These are phyloP conservation scores for Haplosporangium gracile DNA, from an alignment of 192 early-diverging fungal species.

Conservation along the genomic window DNA sequence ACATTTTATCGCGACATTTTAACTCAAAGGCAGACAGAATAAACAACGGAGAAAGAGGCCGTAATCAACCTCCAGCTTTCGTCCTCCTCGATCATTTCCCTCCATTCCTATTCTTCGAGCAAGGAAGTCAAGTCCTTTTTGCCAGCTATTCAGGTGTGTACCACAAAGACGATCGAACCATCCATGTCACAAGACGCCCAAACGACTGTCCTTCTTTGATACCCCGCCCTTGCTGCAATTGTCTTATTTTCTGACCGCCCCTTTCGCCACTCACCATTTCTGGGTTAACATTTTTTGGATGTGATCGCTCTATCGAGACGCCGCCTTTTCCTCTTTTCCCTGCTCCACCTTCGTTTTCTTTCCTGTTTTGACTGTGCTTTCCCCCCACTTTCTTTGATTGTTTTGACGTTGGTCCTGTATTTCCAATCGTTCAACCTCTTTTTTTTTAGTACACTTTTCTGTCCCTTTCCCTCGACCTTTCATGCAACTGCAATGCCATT, in stretches of 20 bases:
- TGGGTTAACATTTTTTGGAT: background rate
- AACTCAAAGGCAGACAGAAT: background rate
- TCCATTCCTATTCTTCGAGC: background rate
- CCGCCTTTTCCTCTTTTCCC: background rate
- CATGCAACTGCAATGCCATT: background rate
- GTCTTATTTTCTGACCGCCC: background rate
- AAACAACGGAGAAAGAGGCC: background rate
- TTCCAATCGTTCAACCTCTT: background rate
- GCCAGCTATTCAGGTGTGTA: background rate
- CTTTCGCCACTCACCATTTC: background rate
- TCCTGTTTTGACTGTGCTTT: background rate
- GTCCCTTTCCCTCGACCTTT: background rate
- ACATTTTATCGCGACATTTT: background rate
- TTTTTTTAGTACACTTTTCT: background rate
- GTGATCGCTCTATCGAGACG: background rate
- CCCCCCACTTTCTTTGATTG: background rate
- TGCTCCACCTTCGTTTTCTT: background rate
- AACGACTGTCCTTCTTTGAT: background rate
- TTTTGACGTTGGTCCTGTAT: background rate
- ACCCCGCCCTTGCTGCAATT: background rate
- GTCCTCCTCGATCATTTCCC: background rate
- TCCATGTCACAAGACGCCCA: background rate
- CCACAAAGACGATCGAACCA: background rate
- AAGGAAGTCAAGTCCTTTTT: background rate
- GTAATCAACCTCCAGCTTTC: background rate